These are phyloP conservation scores for Miamiensis avidus DNA, from an alignment of 169 alveolate genomes.

Conservation along the genomic window DNA sequence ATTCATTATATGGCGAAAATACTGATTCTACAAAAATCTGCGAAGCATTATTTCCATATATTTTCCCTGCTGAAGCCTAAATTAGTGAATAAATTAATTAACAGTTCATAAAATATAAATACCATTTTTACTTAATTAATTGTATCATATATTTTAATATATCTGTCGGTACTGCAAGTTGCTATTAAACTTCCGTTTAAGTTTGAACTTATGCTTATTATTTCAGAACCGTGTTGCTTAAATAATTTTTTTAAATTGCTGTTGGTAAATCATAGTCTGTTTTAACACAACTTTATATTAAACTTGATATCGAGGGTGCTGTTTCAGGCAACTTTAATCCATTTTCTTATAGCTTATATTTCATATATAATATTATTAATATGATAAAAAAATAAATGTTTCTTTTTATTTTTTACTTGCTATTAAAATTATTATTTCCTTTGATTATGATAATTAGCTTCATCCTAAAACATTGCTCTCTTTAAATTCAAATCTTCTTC, in stretches of 20 bases:
- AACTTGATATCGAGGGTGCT: neutral
- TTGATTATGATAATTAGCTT: neutral
- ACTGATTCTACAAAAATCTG: conserved; percentile 17
- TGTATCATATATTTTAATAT: conserved; percentile 31
- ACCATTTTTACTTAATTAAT: neutral
- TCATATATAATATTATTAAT: too few species aligned
- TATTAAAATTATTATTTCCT: neutral
- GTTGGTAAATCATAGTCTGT: neutral
- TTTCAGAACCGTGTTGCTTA: conserved; percentile 29
- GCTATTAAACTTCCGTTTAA: conserved; percentile 44
- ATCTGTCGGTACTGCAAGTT: conserved; percentile 38
- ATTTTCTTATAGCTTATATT: neutral
- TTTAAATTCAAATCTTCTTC: neutral
- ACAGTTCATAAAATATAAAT: too few species aligned
- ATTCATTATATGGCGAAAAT: conserved; percentile 31
- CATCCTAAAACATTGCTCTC: neutral
- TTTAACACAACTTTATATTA: neutral
- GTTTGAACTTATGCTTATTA: conserved; percentile 15
- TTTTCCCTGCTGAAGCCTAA: neutral
- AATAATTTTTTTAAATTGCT: neutral
- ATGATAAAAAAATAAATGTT: too few species aligned
- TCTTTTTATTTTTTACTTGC: neutral
- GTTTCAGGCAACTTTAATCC: neutral
- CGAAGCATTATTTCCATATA: conserved; percentile 14
- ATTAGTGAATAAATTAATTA: conserved; percentile 7